Conservation (phyloP, 768 basidiomycete species). For the Fibroporia radiculosa region DNA sequence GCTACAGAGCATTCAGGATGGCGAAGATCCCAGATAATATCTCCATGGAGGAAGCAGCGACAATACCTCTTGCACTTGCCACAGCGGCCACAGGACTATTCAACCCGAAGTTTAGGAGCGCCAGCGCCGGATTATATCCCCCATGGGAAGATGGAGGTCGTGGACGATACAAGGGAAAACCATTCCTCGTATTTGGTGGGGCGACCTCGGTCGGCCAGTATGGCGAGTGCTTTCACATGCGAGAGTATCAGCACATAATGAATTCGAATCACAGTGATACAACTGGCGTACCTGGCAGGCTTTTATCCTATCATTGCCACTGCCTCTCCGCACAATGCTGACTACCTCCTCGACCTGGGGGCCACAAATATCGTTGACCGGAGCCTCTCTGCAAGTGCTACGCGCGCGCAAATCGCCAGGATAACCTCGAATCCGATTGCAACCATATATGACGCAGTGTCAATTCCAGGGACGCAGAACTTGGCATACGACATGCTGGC, state of each 20-base stretch:
- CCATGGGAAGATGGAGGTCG: constrained; percentile 18
- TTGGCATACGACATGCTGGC: constrained; percentile 15
- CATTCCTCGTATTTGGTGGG: constrained; percentile 21
- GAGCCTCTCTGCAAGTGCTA: constrained; percentile 1
- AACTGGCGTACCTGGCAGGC: constrained; percentile 11
- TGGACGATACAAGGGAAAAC: constrained; percentile 15
- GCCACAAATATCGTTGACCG: constrained; percentile 25
- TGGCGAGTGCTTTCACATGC: constrained; percentile 8
- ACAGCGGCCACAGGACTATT: constrained; percentile 8
- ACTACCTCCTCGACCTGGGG: constrained; percentile 6
- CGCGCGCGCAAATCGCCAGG: constrained; percentile 3
- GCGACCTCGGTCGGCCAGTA: constrained; percentile 21
- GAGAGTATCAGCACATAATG: not conserved
- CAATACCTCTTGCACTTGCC: constrained; percentile 7
- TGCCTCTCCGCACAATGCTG: constrained; percentile 9
- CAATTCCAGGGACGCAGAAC: constrained; percentile 10
- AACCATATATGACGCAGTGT: constrained; percentile 15
- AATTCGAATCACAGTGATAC: constrained; percentile 8
- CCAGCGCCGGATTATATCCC: constrained; percentile 7
- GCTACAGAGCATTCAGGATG: not conserved
- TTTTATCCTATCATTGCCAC: constrained; percentile 14
- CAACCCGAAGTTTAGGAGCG: constrained; percentile 1
- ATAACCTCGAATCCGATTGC: constrained; percentile 13
- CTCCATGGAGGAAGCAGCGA: constrained; percentile 11
- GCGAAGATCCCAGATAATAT: constrained; percentile 9